Conservation (phyloP, 2,329 filamentous ascomycete genomes). For the Aspergillus udagawae region DNA sequence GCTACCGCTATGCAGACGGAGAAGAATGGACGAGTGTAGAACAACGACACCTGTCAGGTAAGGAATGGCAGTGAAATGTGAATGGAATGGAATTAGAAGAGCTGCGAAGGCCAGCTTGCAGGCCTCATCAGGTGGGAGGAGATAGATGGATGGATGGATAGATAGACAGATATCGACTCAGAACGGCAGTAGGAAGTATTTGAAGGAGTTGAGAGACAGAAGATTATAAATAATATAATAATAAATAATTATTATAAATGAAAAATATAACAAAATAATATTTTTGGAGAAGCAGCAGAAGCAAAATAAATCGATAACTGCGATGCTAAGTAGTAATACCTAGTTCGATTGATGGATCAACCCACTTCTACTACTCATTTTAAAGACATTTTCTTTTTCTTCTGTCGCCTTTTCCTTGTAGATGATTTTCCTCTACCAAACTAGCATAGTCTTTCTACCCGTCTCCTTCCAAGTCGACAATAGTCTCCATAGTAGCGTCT, state of each 20-base stretch:
- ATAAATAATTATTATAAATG: background rate
- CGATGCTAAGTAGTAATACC: background rate
- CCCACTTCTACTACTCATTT: background rate
- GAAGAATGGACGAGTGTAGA: slow-evolving; percentile 1
- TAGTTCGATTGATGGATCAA: background rate
- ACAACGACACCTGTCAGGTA: background rate
- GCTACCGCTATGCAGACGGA: background rate
- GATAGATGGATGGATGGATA: background rate
- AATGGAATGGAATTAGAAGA: background rate
- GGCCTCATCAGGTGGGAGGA: slow-evolving; percentile 4
- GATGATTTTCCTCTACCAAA: background rate
- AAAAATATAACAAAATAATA: background rate
- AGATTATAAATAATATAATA: too few relatives aligned
- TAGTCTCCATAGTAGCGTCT: background rate
- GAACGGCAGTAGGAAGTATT: background rate
- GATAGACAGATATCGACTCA: slow-evolving; percentile 2
- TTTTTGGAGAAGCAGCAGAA: background rate
- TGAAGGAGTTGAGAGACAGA: background rate
- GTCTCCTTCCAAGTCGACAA: background rate
- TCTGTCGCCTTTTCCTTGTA: background rate
- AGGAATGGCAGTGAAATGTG: background rate
- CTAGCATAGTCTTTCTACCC: too few relatives aligned
- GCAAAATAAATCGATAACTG: background rate
- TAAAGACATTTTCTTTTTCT: background rate
- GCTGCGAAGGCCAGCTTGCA: slow-evolving; percentile 24